Conservation (phyloP, 805 yeast species). For the Starmera dryadoides region DNA sequence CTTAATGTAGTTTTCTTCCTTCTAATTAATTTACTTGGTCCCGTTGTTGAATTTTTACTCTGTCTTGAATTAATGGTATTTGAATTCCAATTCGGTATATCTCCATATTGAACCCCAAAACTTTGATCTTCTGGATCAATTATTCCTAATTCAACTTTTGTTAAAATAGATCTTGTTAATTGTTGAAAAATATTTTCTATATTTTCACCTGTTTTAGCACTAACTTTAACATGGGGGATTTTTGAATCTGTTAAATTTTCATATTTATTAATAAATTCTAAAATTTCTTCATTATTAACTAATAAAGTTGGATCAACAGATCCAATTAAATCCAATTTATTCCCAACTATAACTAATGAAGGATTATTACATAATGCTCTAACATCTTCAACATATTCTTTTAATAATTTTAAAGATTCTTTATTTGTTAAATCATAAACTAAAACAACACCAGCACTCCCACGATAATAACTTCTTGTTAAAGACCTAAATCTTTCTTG, state of each 20-base stretch:
- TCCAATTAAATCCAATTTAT: conserved; percentile 22
- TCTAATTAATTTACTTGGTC: conserved; percentile 1
- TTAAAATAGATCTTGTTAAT: conserved; percentile 31
- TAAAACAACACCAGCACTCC: conserved; percentile 29
- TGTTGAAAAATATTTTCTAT: conserved; percentile 32
- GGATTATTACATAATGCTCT: conserved; percentile 20
- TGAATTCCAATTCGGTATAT: conserved; percentile 27
- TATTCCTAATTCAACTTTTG: conserved; percentile 39
- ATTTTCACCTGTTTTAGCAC: conserved; percentile 35
- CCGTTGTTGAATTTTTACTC: not conserved
- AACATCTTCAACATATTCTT: conserved; percentile 25
- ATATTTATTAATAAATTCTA: conserved; percentile 19
- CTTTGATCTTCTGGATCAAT: conserved; percentile 39
- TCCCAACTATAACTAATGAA: conserved; percentile 27
- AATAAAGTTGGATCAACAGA: conserved; percentile 17
- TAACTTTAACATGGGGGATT: conserved; percentile 30
- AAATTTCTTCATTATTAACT: conserved; percentile 26
- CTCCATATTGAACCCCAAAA: conserved; percentile 47
- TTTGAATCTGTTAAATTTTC: conserved; percentile 19
- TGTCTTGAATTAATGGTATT: not conserved
- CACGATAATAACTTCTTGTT: conserved; percentile 31
- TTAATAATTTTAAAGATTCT: conserved; percentile 19
- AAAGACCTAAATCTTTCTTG: conserved; percentile 30
- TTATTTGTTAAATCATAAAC: conserved; percentile 25
- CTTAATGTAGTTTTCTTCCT: conserved; percentile 12